Evolutionary conservation across 139 green algal species (phyloP).

Genomic region (Diplosphaera chodatii): DNA sequence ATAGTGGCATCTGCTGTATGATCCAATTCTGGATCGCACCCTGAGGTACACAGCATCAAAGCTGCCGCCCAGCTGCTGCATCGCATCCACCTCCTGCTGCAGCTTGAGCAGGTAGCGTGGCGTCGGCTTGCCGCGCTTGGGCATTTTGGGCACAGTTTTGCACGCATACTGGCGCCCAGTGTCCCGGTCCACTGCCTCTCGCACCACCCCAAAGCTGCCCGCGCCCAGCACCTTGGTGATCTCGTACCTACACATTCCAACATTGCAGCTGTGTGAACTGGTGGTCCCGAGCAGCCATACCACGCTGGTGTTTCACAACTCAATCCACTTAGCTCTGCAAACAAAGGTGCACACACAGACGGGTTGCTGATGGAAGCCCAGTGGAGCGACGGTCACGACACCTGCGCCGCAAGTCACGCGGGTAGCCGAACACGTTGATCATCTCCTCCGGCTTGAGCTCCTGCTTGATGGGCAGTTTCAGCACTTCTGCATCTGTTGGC

Average conservation of each 20-base stretch:
- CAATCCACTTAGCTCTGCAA: too few relatives aligned
- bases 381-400: too few relatives aligned
- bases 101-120: slow-evolving; percentile 90
- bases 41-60: slow-evolving; percentile 77
- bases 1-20: too few relatives aligned
- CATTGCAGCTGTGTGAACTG: too few relatives aligned
- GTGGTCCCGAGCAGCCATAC: too few relatives aligned
- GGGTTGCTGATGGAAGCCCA: too few relatives aligned
- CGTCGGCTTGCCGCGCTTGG: slow-evolving; percentile 64
- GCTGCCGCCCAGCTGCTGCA: slow-evolving; percentile 79
- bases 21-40: slow-evolving; percentile 16
- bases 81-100: slow-evolving; percentile 86
- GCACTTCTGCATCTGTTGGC: slow-evolving; percentile 57
- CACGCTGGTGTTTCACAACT: too few relatives aligned
- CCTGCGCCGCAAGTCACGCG: slow-evolving; percentile 45
- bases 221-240: slow-evolving; percentile 75
- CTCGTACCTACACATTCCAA: slow-evolving; percentile 37
- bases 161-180: slow-evolving; percentile 56
- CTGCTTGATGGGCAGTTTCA: slow-evolving; percentile 58
- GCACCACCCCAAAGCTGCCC: slow-evolving; percentile 84
- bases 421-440: slow-evolving; percentile 68
- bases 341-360: too few relatives aligned
- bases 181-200: slow-evolving; percentile 54
- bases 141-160: slow-evolving; percentile 82
- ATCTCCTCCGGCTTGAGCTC: slow-evolving; percentile 60